Conservation (phyloP, 2,329 filamentous ascomycete genomes). For the Dothideomycetes sp. region DNA sequence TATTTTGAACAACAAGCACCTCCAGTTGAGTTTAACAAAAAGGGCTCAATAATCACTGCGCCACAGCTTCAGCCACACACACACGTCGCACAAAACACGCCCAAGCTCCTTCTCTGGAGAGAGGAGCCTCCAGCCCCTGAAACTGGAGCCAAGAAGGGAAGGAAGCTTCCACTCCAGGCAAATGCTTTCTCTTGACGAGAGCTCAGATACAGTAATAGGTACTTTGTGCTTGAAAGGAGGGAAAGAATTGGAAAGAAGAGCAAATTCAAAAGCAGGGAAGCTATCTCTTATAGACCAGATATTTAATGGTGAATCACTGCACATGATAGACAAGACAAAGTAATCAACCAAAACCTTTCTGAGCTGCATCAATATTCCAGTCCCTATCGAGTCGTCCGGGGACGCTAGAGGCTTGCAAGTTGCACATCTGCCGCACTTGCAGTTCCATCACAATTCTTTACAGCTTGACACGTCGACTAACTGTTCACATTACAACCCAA, state of each 20-base stretch:
- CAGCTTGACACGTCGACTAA: slow-evolving; percentile 10
- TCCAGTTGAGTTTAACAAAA: not conserved
- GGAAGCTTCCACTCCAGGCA: not conserved
- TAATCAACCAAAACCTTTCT: not conserved
- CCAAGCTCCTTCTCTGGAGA: slow-evolving; percentile 1
- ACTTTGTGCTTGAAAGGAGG: not conserved
- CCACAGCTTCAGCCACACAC: slow-evolving; percentile 7
- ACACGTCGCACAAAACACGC: not conserved
- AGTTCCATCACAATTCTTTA: slow-evolving; percentile 16
- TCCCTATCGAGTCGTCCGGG: slow-evolving; percentile 11
- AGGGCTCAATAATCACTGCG: not conserved
- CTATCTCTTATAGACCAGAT: not conserved
- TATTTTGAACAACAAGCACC: not conserved
- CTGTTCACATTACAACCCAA: slow-evolving; percentile 25
- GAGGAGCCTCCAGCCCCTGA: slow-evolving; percentile 5
- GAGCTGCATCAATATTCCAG: not conserved
- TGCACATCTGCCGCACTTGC: slow-evolving; percentile 12
- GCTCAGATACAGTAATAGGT: too few species aligned
- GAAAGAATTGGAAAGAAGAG: not conserved
- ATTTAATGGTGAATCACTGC: not conserved
- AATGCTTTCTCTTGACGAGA: too few species aligned
- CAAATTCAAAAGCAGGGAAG: not conserved
- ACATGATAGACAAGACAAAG: not conserved
- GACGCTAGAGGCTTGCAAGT: slow-evolving; percentile 6
- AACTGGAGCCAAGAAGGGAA: not conserved